phyloP scores from a whole-genome alignment of 2,329 filamentous ascomycete genomes.

The Botryosphaeria agaves region DNA sequence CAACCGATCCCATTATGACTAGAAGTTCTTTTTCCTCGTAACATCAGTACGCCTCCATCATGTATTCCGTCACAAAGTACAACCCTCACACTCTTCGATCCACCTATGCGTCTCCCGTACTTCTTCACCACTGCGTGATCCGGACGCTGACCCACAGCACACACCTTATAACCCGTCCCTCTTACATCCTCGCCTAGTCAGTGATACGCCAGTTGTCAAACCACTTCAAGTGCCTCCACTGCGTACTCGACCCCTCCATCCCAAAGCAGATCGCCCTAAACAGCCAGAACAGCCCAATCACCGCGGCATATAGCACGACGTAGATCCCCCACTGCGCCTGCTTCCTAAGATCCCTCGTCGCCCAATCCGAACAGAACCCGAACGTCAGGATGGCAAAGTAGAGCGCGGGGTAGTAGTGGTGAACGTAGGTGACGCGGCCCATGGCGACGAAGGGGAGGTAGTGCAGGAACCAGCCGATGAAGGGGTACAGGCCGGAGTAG shows the following conservation, averaged over 20 bases:
- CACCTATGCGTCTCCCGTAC: too few species aligned
- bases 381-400: slow-evolving; percentile 90
- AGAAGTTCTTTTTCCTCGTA: too few species aligned
- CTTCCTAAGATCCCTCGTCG: slow-evolving; percentile 48
- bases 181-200: slow-evolving; percentile 23
- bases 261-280: slow-evolving; percentile 95
- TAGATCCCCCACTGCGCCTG: slow-evolving; percentile 53
- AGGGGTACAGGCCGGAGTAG: slow-evolving; percentile 79
- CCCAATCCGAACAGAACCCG: slow-evolving; percentile 80
- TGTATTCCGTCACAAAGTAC: too few species aligned
- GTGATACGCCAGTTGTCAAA: slow-evolving; percentile 72
- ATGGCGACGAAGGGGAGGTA: slow-evolving; percentile 93
- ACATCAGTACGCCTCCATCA: too few species aligned
- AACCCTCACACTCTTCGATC: too few species aligned
- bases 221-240: slow-evolving; percentile 93
- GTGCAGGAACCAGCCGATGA: slow-evolving; percentile 89
- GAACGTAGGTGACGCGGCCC: slow-evolving; percentile 97
- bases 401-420: slow-evolving; percentile 96
- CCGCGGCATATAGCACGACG: slow-evolving; percentile 50
- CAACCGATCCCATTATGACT: too few species aligned
- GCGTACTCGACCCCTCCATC: slow-evolving; percentile 68
- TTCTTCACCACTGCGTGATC: too few species aligned
- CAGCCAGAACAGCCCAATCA: slow-evolving; percentile 70
- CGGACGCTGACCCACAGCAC: background rate
- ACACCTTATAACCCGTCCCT: background rate